phyloP scores from a whole-genome alignment of 2,329 filamentous ascomycete genomes.

The Colletotrichum orbiculare region DNA sequence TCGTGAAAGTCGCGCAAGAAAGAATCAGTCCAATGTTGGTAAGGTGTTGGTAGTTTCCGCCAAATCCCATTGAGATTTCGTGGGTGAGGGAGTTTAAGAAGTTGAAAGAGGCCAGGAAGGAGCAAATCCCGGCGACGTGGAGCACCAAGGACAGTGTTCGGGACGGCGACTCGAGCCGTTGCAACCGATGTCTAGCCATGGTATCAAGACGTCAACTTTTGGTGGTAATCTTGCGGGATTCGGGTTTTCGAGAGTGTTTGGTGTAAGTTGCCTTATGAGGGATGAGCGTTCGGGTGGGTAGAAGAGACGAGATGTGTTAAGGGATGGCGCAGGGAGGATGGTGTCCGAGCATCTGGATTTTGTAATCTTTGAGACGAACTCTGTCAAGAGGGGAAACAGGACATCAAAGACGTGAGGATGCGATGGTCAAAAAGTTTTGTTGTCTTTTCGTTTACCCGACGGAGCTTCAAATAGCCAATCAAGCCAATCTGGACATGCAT shows the following conservation, averaged over 20 bases:
- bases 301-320: conserved; percentile 9
- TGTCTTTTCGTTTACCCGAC: background rate
- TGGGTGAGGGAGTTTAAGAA: conserved; percentile 63
- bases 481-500: conserved; percentile 20
- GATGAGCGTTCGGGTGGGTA: conserved; percentile 17
- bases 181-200: conserved; percentile 69
- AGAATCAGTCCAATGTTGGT: conserved; percentile 78
- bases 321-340: conserved; percentile 29
- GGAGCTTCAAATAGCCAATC: conserved; percentile 19
- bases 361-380: conserved; percentile 23
- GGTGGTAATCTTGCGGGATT: background rate
- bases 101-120: conserved; percentile 64
- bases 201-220: conserved; percentile 21
- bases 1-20: conserved; percentile 68
- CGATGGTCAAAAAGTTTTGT: background rate
- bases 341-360: conserved; percentile 27
- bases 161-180: conserved; percentile 74
- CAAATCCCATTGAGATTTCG: conserved; percentile 68
- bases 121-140: conserved; percentile 65
- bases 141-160: conserved; percentile 70
- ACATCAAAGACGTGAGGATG: background rate
- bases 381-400: conserved; percentile 1
- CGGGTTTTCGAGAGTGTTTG: conserved; percentile 9
- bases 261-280: conserved; percentile 9
- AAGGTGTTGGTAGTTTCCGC: conserved; percentile 77